Base-by-base conservation (phyloP, 106 monocot genomes). In the Dendrobium nobile region DNA sequence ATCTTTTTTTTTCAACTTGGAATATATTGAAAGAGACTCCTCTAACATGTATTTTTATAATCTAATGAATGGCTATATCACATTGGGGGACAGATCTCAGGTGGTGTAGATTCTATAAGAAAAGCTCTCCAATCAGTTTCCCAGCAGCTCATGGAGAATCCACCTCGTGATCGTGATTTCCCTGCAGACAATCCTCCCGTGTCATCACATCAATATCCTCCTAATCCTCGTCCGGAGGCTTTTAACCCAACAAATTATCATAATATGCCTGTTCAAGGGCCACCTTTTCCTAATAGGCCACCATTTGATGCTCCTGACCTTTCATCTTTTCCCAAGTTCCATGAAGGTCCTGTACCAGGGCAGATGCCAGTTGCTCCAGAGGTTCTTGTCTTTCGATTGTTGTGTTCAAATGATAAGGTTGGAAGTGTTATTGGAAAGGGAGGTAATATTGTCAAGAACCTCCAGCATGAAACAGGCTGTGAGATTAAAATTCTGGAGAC, bases 361-460 rank as follows among this genome's bases (percentile, higher is more conserved):
- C 82, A 43, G 16, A 37, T 84, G 24, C 83, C 27, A 77, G 72
- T 87, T 73, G 41, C 91, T 72, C 81, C 88, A 24, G 98, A 98
- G 67, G 64, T 65, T 59, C 78, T 98, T 7, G 79, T 85, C 22
- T 98, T 82, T 70, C 82, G 89, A 79, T 48, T 98, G 54, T 74
- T 98, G 65, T 98, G 98, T 75, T 81, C 87, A 42, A 88, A 87
- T 80, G 98, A 92, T 70, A 94, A 92, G 64, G 92, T 93, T 83
- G 95, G 98, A 42, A 84, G 91, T 77, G 81, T 95, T 67, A 98
- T 98, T 44, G 98, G 98, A 65, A 98, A 87, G 73, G 98, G 89
- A 54, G 98, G 98, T 70, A 88, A 80, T 77, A 86, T 91, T 79
- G 79, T 98, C 0, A 98, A 79, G 85, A 79, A 73, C 76, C 84